Evolutionary conservation across 225 moss, liverwort and hornwort genomes (phyloP).

Genomic region (Marchantia paleacea): DNA sequence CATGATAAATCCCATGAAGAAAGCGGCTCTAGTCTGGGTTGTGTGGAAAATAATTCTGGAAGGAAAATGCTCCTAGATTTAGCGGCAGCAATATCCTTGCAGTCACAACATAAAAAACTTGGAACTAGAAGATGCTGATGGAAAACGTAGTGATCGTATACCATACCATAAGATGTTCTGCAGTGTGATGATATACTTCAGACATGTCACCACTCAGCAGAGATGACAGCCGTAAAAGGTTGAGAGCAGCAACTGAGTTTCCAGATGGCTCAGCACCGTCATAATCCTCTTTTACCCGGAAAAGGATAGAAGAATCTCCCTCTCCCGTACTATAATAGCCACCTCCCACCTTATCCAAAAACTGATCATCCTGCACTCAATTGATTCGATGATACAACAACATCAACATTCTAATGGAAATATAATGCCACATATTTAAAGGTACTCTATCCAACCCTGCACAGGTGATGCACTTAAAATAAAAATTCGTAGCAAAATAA

Average conservation of each 20-base stretch:
- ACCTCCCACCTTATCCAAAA: conserved; percentile 81
- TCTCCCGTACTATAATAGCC: conserved; percentile 83
- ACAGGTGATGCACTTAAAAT: too few relatives aligned
- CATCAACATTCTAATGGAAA: not conserved
- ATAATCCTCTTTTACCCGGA: conserved; percentile 94
- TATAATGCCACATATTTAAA: not conserved
- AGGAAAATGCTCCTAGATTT: too few relatives aligned
- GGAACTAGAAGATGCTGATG: too few relatives aligned
- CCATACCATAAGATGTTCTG: conserved; percentile 84
- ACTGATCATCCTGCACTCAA: conserved; percentile 72
- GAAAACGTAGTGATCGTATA: not conserved
- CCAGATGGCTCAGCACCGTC: conserved; percentile 99
- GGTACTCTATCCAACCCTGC: too few relatives aligned
- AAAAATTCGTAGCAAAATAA: too few relatives aligned
- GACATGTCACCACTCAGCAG: conserved; percentile 56
- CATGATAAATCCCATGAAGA: too few relatives aligned
- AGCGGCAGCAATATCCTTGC: too few relatives aligned
- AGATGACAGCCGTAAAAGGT: conserved; percentile 71
- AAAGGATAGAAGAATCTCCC: conserved; percentile 82
- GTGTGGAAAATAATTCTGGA: too few relatives aligned
- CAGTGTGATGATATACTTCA: conserved; percentile 53
- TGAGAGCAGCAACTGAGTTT: conserved; percentile 86
- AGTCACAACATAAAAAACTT: too few relatives aligned
- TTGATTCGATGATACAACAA: not conserved
- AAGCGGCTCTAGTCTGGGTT: too few relatives aligned